Evolutionary conservation across 164 flowering plant species (phyloP), one percentile per base, ranked within the genome.

Genomic region (Magnolia sinica): DNA sequence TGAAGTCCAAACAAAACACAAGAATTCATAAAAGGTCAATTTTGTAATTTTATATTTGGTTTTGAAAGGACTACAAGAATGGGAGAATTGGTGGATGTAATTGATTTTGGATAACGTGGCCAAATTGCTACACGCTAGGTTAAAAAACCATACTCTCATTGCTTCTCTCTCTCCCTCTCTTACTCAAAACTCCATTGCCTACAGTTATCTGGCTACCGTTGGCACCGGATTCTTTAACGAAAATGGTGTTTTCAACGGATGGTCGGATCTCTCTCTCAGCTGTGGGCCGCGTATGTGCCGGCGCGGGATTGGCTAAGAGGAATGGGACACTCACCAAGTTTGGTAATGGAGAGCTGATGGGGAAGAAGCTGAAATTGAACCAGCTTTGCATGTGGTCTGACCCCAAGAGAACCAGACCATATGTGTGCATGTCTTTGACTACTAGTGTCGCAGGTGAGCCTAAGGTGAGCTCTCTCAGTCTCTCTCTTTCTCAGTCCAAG

Each of bases 331-430:
- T 73, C 14, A 79, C 83, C 74, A 86, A 79, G 83, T 91, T 86
- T 79, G 49, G 89, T 65, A 83, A 85, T 79, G 97, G 96, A 68
- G 91, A 92, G 76, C 59, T 90, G 27, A 92, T 92, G 98, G 96
- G 98, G 77, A 82, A 80, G 83, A 86, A 89, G 87, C 70, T 91
- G 76, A 86, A 80, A 49, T 29, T 45, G 64, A 51, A 14, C 0
- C 61, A 63, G 45, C 27, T 70, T 4, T 22, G 27, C 22, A 13
- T 4, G 24, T 19, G 0, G 4, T 77, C 22, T 1, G 37, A 50
- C 29, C 9, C 66, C 49, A 84, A 74, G 72, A 58, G 14, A 52
- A 70, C n/a, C 23, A 70, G 73, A 76, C 79, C 64, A n/a, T 69
- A 22, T 11, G 77, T 89, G 50, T 84, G 84, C 84, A 90, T 86